Percentiles rank a stretch among this genome's conserved stretches.
Conservation (phyloP, 2,329 filamentous ascomycete genomes). For the Diaporthe sp. region DNA sequence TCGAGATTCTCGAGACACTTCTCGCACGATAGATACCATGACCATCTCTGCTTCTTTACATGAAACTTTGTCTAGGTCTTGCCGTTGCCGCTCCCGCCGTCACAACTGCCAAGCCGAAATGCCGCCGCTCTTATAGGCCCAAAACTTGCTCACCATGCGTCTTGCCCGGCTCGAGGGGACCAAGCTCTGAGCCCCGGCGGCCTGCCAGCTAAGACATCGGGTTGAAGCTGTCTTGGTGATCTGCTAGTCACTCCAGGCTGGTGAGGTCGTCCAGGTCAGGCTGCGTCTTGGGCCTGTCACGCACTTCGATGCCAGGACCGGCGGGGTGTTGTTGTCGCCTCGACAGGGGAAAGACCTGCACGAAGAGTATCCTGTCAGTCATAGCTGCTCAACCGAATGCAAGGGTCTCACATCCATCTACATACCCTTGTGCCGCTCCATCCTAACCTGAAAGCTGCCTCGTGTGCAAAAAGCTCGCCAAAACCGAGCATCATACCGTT, state of each 20-base stretch:
- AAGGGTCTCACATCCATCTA: neutral
- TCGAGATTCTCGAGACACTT: conserved; percentile 10
- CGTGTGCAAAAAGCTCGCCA: conserved; percentile 95
- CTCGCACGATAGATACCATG: conserved; percentile 3
- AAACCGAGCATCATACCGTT: conserved; percentile 99
- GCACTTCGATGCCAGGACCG: conserved; percentile 86
- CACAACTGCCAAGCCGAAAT: neutral
- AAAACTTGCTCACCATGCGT: neutral
- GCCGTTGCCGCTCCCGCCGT: neutral
- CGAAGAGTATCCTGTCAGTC: neutral
- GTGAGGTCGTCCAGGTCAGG: conserved; percentile 75
- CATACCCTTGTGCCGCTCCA: conserved; percentile 95
- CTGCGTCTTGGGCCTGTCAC: conserved; percentile 73
- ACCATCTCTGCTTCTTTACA: conserved; percentile 18
- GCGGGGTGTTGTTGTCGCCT: conserved; percentile 76
- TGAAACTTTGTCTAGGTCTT: neutral
- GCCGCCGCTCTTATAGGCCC: neutral
- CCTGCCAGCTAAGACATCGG: conserved; percentile 6
- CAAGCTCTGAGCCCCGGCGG: neutral
- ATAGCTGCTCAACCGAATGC: neutral
- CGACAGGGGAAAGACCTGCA: conserved; percentile 69
- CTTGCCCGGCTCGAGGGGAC: neutral
- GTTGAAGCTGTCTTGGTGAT: conserved; percentile 24
- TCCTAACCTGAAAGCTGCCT: conserved; percentile 91
- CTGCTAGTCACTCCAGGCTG: conserved; percentile 71